phyloP scores from a whole-genome alignment of 192 early-diverging fungal species.

The Funneliformis mosseae region DNA sequence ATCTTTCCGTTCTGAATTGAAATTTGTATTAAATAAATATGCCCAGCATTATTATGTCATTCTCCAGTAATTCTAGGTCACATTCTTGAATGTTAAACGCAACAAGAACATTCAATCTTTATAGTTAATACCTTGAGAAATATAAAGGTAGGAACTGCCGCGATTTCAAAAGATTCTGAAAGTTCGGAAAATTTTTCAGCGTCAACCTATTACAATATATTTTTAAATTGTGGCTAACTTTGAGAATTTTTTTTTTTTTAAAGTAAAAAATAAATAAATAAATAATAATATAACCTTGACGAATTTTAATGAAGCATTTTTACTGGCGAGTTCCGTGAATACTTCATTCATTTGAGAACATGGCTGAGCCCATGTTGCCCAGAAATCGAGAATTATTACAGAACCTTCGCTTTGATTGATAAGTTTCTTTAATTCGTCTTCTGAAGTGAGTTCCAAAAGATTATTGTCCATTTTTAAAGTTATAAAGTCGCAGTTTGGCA shows the following conservation, averaged over 20 bases:
- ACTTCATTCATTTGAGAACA: constrained; percentile 93
- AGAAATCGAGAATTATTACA: constrained; percentile 79
- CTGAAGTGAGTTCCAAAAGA: constrained; percentile 14
- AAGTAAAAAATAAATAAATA: not conserved
- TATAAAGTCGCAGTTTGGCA: not conserved
- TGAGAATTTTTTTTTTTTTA: not conserved
- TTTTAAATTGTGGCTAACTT: not conserved
- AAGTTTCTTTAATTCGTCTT: constrained; percentile 23
- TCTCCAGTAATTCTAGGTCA: too few relatives aligned
- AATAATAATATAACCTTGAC: constrained; percentile 60
- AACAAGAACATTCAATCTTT: not conserved
- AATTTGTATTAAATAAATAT: too few relatives aligned
- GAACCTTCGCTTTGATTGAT: constrained; percentile 18
- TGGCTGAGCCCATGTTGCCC: constrained; percentile 87
- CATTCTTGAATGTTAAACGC: not conserved
- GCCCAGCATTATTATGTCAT: too few relatives aligned
- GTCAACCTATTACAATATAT: constrained; percentile 57
- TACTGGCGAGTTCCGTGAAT: constrained; percentile 81
- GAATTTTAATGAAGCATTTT: constrained; percentile 75
- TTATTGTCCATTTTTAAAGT: not conserved
- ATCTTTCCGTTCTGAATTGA: constrained; percentile 13
- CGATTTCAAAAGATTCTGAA: constrained; percentile 87
- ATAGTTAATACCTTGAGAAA: constrained; percentile 65
- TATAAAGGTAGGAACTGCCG: constrained; percentile 89
- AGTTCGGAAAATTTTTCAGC: constrained; percentile 90